These are phyloP conservation scores for Cnidoscolus chayamansa DNA, from an alignment of 441 rosid species.

Conservation along the genomic window DNA sequence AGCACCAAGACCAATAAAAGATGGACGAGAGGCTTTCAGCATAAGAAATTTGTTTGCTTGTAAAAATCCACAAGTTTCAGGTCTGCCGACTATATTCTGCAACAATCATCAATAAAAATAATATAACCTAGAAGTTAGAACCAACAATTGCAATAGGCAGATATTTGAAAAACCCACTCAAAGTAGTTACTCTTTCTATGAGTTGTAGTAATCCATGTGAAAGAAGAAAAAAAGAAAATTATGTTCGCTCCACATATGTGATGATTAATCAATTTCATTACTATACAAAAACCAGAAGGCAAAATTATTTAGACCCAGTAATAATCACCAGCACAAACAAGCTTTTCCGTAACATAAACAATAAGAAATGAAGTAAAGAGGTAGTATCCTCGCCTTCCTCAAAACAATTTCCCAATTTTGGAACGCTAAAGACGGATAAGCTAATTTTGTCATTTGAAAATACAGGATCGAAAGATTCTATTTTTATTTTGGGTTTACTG, in stretches of 20 bases:
- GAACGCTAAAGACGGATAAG: no score
- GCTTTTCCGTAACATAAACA: background rate
- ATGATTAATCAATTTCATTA: no score
- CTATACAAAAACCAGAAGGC: background rate
- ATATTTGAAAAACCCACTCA: background rate
- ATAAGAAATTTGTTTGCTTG: no score
- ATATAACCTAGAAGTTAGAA: background rate
- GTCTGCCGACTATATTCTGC: background rate
- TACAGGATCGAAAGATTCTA: background rate
- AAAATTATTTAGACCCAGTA: background rate
- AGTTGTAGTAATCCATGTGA: background rate
- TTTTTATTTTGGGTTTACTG: slow-evolving; percentile 1
- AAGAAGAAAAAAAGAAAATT: background rate
- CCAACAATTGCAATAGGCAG: background rate
- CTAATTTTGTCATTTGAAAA: no score
- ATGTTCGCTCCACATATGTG: background rate
- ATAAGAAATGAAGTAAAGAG: background rate
- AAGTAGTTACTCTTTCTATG: background rate
- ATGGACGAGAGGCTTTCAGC: no score
- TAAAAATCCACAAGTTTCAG: no score
- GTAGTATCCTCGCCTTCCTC: no score
- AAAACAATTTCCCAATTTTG: no score
- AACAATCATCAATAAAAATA: background rate
- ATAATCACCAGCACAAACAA: background rate
- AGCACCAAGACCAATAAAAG: no score